Percentiles rank a stretch among this genome's conserved stretches.
phyloP scores from a whole-genome alignment of 163 green algal genomes.

The Chlamydomonas reinhardtii region DNA sequence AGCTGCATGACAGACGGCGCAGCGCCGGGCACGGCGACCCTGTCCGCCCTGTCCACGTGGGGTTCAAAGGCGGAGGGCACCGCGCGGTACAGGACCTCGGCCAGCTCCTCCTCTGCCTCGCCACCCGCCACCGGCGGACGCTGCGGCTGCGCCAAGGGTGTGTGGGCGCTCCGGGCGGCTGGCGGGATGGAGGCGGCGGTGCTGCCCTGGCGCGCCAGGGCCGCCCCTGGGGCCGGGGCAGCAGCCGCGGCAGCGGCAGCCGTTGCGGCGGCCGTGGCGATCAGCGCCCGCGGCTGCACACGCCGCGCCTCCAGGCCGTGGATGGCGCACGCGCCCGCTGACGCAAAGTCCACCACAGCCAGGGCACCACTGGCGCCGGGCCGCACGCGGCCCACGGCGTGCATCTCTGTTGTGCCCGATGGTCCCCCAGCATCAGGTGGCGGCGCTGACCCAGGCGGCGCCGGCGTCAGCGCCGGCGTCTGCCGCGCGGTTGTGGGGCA shows the following conservation, averaged over 20 bases:
- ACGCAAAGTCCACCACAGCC: neutral
- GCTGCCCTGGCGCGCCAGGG: too few relatives aligned
- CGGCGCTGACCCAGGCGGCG: too few relatives aligned
- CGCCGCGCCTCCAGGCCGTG: slow-evolving; percentile 16
- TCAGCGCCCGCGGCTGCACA: neutral
- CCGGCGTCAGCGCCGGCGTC: neutral
- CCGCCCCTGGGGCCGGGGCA: neutral
- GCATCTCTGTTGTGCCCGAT: neutral
- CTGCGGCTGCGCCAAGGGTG: too few relatives aligned
- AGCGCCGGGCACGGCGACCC: neutral
- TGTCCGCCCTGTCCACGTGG: too few relatives aligned
- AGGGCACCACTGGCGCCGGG: neutral
- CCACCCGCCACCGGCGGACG: too few relatives aligned
- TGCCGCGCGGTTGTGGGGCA: too few relatives aligned
- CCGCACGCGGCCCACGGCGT: neutral
- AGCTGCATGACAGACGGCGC: too few relatives aligned
- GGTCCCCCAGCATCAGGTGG: too few relatives aligned
- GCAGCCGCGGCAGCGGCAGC: neutral
- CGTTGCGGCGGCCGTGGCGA: neutral
- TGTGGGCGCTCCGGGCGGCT: too few relatives aligned
- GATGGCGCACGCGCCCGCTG: neutral
- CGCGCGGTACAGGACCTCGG: neutral
- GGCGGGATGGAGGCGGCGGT: too few relatives aligned
- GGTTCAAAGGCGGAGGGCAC: too few relatives aligned
- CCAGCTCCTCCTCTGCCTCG: too few relatives aligned